phyloP scores from a whole-genome alignment of 331 rosid species.

The Acacia concinna region DNA sequence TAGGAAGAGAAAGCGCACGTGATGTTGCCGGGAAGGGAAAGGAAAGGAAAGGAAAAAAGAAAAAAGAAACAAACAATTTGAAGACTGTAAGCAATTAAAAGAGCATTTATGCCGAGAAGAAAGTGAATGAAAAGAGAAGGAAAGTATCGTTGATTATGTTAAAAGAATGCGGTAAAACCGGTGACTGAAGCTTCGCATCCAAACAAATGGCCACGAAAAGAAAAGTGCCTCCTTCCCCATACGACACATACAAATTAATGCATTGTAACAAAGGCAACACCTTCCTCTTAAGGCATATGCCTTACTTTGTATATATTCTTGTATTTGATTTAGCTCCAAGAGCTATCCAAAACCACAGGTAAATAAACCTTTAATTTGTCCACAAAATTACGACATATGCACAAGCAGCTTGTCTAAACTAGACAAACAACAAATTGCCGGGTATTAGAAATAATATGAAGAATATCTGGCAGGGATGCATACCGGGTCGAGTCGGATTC shows the following conservation, averaged over 20 bases:
- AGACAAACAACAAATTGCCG: background rate
- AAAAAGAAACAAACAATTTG: background rate
- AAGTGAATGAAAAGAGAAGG: constrained; percentile 15
- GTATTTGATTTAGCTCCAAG: background rate
- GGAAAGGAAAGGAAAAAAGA: too few relatives aligned
- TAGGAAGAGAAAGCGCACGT: background rate
- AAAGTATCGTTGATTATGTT: constrained; percentile 22
- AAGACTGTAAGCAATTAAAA: background rate
- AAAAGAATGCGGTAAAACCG: constrained; percentile 30
- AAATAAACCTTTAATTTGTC: background rate
- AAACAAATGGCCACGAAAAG: constrained; percentile 18
- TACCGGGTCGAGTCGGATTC: too few relatives aligned
- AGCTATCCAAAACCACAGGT: background rate
- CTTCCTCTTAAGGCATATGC: constrained; percentile 27
- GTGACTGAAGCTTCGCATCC: constrained; percentile 28
- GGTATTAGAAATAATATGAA: too few relatives aligned
- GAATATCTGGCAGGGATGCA: too few relatives aligned
- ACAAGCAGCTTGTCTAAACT: background rate
- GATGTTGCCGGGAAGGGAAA: too few relatives aligned
- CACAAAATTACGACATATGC: background rate
- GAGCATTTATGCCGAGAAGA: background rate
- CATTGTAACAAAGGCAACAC: background rate
- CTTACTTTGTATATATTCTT: constrained; percentile 15
- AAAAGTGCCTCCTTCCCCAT: background rate
- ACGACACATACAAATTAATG: background rate